A percentile compares a stretch with the other conserved stretches of the same genome.
Conservation (phyloP, 2,329 filamentous ascomycete genomes). For the Fusarium stilboides region DNA sequence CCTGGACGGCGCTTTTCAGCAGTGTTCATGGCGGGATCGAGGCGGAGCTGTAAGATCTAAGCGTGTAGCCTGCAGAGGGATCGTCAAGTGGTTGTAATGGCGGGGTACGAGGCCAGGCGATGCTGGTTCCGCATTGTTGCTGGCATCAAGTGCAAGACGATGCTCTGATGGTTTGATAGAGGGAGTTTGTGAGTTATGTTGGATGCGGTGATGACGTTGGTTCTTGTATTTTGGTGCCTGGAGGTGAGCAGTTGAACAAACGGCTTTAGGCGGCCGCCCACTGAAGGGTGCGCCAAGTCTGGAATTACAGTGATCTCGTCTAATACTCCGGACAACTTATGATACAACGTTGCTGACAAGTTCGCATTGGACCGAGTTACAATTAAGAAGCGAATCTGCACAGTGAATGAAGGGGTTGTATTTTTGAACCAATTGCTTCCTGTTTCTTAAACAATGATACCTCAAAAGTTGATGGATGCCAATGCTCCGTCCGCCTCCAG, state of each 20-base stretch:
- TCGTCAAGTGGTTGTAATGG: constrained; percentile 49
- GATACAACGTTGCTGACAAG: no score
- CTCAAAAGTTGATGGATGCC: neutral
- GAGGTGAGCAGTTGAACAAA: constrained; percentile 16
- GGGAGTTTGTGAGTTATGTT: constrained; percentile 12
- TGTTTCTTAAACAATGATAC: neutral
- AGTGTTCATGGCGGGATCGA: constrained; percentile 55
- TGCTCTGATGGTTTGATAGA: constrained; percentile 1
- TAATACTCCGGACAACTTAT: constrained; percentile 4
- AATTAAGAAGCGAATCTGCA: no score
- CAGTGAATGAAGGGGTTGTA: no score
- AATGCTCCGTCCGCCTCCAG: constrained; percentile 2
- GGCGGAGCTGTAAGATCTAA: constrained; percentile 25
- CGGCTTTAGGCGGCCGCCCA: constrained; percentile 33
- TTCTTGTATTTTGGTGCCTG: constrained; percentile 40
- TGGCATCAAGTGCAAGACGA: constrained; percentile 35
- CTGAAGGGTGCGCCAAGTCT: constrained; percentile 33
- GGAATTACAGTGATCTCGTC: constrained; percentile 14
- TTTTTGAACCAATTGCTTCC: no score
- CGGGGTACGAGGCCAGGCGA: constrained; percentile 48
- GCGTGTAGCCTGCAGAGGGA: constrained; percentile 30
- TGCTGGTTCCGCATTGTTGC: constrained; percentile 53
- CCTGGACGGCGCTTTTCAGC: constrained; percentile 63
- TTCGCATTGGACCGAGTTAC: no score
- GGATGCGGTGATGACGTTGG: constrained; percentile 29